Evolutionary conservation across 495 filamentous ascomycete species (phyloP), one percentile per base, ranked within the genome.

Genomic region (Penicillium angulare): DNA sequence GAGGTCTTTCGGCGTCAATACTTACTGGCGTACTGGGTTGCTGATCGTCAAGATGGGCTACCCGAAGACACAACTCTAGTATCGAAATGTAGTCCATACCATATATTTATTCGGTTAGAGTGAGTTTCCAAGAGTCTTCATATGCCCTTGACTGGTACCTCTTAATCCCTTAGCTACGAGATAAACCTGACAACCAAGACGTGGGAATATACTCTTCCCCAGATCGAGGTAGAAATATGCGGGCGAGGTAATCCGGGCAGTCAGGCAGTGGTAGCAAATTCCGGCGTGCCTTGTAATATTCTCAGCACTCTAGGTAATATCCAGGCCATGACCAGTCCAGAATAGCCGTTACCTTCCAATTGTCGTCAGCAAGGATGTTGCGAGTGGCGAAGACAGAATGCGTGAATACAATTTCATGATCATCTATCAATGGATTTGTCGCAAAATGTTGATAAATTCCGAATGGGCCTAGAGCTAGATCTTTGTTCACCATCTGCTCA

Each of bases 331-430:
- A 46, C 52, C 52, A 50, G 34, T 55, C 52, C n/a, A 50, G 42
- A 26, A 55, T 33, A 36, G 52, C 55, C 15, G 54, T 57, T n/a
- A 52, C 33, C 12, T 43, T 40, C 36, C 39, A 17, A 21, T 38
- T 36, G n/a, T 49, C 49, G 23, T 52, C 53, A 23, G 54, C 55
- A 16, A 55, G 60, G 16, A 56, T 57, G 39, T 60, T 63, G 10
- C 51, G 53, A 15, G 53, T 47, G 10, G 43, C 21, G n/a, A 63
- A 46, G 43, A 54, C 48, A 24, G 35, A 34, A 49, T 57, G 58
- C 13, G 53, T 61, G 34, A 61, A 56, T 22, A 61, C 47, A 48
- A 64, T 64, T 9, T 61, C 61, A 48, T 64, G 61, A 32, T 43
- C 33, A 42, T 61, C 49, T 24, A 26, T 45, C 3, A 65, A 43